Evolutionary conservation across 2,329 filamentous ascomycete genomes (phyloP).

Genomic region (Hypoxylon sp.): DNA sequence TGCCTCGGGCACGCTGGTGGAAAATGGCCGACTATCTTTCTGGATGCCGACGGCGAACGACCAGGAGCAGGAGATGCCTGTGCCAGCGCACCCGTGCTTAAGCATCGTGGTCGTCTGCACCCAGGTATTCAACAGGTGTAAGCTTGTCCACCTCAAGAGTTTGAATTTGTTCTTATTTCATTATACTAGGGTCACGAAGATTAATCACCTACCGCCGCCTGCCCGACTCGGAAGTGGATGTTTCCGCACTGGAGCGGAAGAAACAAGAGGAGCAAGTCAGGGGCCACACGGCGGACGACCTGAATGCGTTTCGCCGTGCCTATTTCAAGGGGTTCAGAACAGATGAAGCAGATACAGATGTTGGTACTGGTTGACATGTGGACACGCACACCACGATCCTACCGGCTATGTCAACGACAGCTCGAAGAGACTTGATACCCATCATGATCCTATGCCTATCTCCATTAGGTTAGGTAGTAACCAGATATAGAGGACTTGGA

Average conservation of each 20-base stretch:
- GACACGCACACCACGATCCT: background rate
- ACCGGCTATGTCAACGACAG: background rate
- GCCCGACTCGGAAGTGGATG: conserved; percentile 64
- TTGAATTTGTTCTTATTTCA: conserved; percentile 18
- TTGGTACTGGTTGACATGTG: conserved; percentile 5
- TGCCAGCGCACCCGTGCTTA: conserved; percentile 79
- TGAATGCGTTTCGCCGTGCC: conserved; percentile 66
- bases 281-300: conserved; percentile 64
- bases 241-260: conserved; percentile 49
- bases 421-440: conserved; percentile 8
- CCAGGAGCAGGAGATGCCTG: conserved; percentile 75
- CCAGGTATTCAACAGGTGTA: conserved; percentile 90
- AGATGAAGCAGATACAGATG: conserved; percentile 34
- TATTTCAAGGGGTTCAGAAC: conserved; percentile 65
- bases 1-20: conserved; percentile 76
- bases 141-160: conserved; percentile 35
- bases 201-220: conserved; percentile 85
- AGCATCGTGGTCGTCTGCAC: conserved; percentile 78
- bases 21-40: conserved; percentile 82
- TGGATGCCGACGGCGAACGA: conserved; percentile 97
- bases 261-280: conserved; percentile 43
- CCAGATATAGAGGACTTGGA: background rate
- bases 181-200: conserved; percentile 80
- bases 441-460: background rate
- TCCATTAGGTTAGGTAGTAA: too few relatives aligned